Base-by-base conservation (phyloP, 768 basidiomycete species). In the Saitozyma podzolica region DNA sequence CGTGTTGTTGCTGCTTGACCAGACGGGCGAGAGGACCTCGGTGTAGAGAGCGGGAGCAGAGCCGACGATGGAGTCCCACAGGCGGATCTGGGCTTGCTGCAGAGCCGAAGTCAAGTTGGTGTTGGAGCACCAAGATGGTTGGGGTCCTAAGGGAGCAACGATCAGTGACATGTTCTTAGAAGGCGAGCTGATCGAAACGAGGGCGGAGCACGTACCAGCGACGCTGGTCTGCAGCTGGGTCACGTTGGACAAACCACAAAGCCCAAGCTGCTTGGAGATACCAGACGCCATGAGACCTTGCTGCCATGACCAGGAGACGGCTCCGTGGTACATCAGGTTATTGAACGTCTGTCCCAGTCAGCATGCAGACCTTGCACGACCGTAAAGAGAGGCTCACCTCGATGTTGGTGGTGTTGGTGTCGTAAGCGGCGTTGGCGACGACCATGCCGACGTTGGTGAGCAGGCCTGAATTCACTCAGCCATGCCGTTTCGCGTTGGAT, bases 361-460 rank as follows among this genome's bases (percentile, higher is more conserved):
- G 78, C 80, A 17, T 80, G 53, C n/a, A 9, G 7, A 6, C 19
- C n/a, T 29, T 47, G 56, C 4, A 48, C 6, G 20, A 6, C 7
- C 17, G 43, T 47, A 9, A 39, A 43, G 11, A 8, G 57, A 45
- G 16, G 19, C 61, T 52, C 16, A 82, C 75, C 16, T 80, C 70
- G 48, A 82, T 78, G 60, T 82, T 78, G 9, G 82, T 82, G 9
- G 72, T 76, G 62, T 84, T 83, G 40, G 80, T 72, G 57, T 82
- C 82, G 58, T 82, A 83, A 5, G 82, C 82, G 4, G 83, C 80
- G 66, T 83, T 83, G n/a, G 82, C 81, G 11, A 82, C 80, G 9
- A 84, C 78, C 82, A 83, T 83, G 9, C 83, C 83, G 56, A 83
- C 72, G 57, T 82, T 80, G n/a, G 82, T 83, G 10, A 83, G 73